Percentiles rank a stretch among this genome's conserved stretches.
Conservation (phyloP, 805 yeast species). For the Wickerhamiella musiphila region DNA sequence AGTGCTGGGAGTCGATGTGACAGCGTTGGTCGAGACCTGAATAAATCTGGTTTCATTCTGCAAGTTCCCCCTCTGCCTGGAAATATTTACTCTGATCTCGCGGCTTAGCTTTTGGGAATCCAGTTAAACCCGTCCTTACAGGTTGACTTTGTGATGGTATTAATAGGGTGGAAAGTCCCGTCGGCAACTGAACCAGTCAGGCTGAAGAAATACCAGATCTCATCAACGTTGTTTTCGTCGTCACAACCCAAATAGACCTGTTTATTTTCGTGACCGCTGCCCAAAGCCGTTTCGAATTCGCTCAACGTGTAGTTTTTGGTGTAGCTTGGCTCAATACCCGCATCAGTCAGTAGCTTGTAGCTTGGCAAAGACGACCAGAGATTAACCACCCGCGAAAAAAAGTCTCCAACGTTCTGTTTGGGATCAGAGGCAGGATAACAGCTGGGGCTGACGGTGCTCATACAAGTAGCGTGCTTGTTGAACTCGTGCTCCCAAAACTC, state of each 20-base stretch:
- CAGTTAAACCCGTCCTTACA: conserved; percentile 66
- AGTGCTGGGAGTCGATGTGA: too few species aligned
- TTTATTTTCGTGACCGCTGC: conserved; percentile 28
- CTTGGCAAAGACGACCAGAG: conserved; percentile 48
- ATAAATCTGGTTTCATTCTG: too few species aligned
- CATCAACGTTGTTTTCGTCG: conserved; percentile 32
- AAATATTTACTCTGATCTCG: too few species aligned
- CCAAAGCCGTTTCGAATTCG: conserved; percentile 22
- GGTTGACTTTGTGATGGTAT: conserved; percentile 30
- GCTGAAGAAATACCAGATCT: conserved; percentile 69
- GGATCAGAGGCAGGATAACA: conserved; percentile 34
- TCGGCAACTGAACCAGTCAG: conserved; percentile 53
- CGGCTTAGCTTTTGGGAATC: conserved; percentile 41
- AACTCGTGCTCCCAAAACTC: conserved; percentile 78
- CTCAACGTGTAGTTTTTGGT: conserved; percentile 36
- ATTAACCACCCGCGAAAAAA: conserved; percentile 41
- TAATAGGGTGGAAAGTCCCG: conserved; percentile 49
- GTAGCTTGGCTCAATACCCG: conserved; percentile 54
- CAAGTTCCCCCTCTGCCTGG: too few species aligned
- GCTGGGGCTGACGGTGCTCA: conserved; percentile 54
- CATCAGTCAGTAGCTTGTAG: conserved; percentile 39
- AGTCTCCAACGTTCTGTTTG: conserved; percentile 48
- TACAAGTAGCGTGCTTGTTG: conserved; percentile 89
- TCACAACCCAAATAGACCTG: conserved; percentile 44
- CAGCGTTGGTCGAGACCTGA: too few species aligned